A percentile compares a stretch with the other conserved stretches of the same genome.
Evolutionary conservation across 164 flowering plant genomes (phyloP).

Genomic region (Kalanchoe fedtschenkoi): DNA sequence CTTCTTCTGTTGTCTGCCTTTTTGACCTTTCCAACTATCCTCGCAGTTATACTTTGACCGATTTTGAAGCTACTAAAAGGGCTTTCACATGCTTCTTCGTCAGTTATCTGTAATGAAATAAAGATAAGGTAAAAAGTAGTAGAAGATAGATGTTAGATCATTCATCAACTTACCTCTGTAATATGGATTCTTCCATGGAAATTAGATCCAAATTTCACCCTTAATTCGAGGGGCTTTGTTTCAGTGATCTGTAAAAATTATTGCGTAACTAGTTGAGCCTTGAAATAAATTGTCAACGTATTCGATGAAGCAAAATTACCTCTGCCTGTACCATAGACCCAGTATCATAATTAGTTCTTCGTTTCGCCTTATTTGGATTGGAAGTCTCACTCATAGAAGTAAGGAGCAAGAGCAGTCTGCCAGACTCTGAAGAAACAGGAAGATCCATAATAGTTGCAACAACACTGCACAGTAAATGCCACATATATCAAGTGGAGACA

Average conservation of each 20-base stretch:
- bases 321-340: slow-evolving; percentile 86
- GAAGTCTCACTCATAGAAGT: slow-evolving; percentile 53
- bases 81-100: slow-evolving; percentile 28
- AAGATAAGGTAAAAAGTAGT: background rate
- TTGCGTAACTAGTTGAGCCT: background rate
- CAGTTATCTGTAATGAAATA: slow-evolving; percentile 33
- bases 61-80: slow-evolving; percentile 55
- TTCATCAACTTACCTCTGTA: slow-evolving; percentile 55
- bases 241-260: slow-evolving; percentile 54
- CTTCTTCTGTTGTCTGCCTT: slow-evolving; percentile 24
- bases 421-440: slow-evolving; percentile 49
- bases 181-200: slow-evolving; percentile 74
- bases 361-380: slow-evolving; percentile 66
- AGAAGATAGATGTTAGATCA: background rate
- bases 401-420: slow-evolving; percentile 73
- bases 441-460: slow-evolving; percentile 65
- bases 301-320: slow-evolving; percentile 26
- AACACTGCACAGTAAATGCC: slow-evolving; percentile 34
- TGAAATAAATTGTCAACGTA: background rate
- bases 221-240: slow-evolving; percentile 60
- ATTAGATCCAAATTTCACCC: slow-evolving; percentile 71
- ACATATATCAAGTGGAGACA: background rate
- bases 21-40: slow-evolving; percentile 42
- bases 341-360: slow-evolving; percentile 45
- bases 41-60: slow-evolving; percentile 68